Conservation (phyloP, 2,329 filamentous ascomycete genomes). For the Xylariaceae sp. region DNA sequence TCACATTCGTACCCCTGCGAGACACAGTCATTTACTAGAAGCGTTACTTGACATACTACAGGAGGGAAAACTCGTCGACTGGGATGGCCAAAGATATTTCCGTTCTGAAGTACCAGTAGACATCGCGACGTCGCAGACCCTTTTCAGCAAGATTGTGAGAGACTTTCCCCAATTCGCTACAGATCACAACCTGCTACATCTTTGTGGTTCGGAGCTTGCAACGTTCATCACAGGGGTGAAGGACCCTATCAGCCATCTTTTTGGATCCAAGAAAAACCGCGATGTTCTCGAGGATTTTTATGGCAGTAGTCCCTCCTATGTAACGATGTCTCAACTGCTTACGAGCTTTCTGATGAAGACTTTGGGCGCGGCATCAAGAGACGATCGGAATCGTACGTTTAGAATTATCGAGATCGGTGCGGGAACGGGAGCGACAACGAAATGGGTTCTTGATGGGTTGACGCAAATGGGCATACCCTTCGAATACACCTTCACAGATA, state of each 20-base stretch:
- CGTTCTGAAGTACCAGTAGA: neutral
- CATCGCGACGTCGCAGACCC: neutral
- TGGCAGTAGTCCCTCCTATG: neutral
- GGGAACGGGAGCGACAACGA: constrained; percentile 29
- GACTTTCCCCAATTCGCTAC: neutral
- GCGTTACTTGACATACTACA: neutral
- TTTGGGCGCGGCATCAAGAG: neutral
- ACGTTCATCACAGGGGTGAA: neutral
- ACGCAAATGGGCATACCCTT: constrained; percentile 23
- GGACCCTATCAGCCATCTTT: neutral
- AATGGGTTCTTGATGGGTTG: constrained; percentile 27
- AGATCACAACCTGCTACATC: neutral
- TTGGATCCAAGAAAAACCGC: neutral
- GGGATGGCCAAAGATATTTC: neutral
- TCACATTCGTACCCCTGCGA: neutral
- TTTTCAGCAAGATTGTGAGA: neutral
- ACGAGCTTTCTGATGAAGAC: neutral
- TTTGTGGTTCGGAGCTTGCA: neutral
- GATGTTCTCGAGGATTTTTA: neutral
- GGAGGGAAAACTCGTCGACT: neutral
- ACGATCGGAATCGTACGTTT: neutral
- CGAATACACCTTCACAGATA: constrained; percentile 41
- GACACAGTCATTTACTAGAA: neutral
- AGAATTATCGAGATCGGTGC: constrained; percentile 14
- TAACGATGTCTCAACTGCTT: neutral